Percentiles rank a stretch among this genome's conserved stretches.
These are phyloP conservation scores for Cyclostephanos tholiformis DNA, from an alignment of 108 stramenopile genomes.

Conservation along the genomic window DNA sequence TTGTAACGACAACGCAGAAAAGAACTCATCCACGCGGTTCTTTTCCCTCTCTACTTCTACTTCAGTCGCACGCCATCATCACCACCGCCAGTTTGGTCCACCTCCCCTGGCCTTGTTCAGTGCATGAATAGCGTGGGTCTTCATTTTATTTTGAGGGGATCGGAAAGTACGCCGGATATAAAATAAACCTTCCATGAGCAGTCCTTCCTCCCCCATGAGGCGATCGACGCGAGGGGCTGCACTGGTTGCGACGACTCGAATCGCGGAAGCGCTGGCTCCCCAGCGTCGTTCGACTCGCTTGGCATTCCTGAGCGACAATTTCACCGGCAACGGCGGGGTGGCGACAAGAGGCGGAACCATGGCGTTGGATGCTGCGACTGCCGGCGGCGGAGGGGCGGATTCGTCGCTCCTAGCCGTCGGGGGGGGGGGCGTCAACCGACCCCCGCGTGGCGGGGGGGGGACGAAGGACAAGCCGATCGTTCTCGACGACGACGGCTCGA, in stretches of 20 bases:
- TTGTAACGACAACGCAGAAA: no score
- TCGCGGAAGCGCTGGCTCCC: constrained; percentile 29
- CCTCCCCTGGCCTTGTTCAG: no score
- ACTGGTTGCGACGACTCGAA: constrained; percentile 19
- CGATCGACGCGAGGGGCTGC: constrained; percentile 41
- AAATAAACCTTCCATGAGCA: background rate
- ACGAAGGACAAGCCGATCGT: constrained; percentile 11
- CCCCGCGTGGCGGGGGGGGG: background rate
- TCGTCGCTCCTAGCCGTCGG: background rate
- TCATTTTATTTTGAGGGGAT: background rate
- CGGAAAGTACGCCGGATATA: background rate
- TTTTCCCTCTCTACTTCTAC: no score
- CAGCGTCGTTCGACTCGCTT: constrained; percentile 15
- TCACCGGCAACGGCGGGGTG: background rate
- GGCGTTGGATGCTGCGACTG: background rate
- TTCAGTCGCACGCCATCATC: no score
- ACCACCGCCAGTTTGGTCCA: no score
- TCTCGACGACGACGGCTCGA: constrained; percentile 8
- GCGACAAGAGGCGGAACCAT: background rate
- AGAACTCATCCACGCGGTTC: no score
- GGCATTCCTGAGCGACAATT: background rate
- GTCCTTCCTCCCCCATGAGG: constrained; percentile 5
- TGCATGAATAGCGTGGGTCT: background rate
- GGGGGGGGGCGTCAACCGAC: background rate
- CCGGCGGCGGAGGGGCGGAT: background rate